Evolutionary conservation across 2,329 filamentous ascomycete species (phyloP), one percentile per base, ranked within the genome.

Genomic region (Botrytis pseudocinerea): DNA sequence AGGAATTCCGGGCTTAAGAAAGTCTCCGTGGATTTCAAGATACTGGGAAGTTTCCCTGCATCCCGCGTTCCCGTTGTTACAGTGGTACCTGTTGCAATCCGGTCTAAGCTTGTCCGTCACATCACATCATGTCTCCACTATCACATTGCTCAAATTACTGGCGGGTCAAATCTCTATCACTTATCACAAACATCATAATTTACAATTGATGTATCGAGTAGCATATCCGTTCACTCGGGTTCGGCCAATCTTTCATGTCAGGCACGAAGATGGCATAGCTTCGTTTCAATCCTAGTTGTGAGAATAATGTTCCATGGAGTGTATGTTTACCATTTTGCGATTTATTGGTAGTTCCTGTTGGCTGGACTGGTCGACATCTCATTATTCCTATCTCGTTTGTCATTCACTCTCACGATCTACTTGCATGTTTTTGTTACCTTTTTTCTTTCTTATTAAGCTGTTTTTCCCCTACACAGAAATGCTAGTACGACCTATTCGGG

Each of bases 41-140:
- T 57, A 25, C 5, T 57, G 48, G 65, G 65, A 69, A 69, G 65
- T 69, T 57, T 69, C 65, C 65, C 65, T 69, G 51, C 65, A 57
- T 57, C 38, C 35, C 51, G 18, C 65, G 35, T 22, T 54, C 46
- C 64, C 48, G 48, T 57, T 42, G 20, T 57, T 28, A 28, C 18
- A 14, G 54, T 57, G 48, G 35, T 28, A 14, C n/a, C n/a, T 40
- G 20, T 10, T 57, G 20, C 32, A 61, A 40, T 25, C 25, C 35
- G 59, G 64, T 42, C 35, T 68, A 38, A 57, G 35, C 48, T 57
- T 57, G 25, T 57, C n/a, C 40, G 25, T 57, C 35, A 28, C 46
- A 54, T 40, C 25, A 51, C 46, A n/a, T 66, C 48, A 40, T 32
- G 54, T 68, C 65, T 42, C 32, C 46, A 68, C 46, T 22, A 57